phyloP scores from a whole-genome alignment of 805 yeast species.

The Lipomyces spencermartinsiae region DNA sequence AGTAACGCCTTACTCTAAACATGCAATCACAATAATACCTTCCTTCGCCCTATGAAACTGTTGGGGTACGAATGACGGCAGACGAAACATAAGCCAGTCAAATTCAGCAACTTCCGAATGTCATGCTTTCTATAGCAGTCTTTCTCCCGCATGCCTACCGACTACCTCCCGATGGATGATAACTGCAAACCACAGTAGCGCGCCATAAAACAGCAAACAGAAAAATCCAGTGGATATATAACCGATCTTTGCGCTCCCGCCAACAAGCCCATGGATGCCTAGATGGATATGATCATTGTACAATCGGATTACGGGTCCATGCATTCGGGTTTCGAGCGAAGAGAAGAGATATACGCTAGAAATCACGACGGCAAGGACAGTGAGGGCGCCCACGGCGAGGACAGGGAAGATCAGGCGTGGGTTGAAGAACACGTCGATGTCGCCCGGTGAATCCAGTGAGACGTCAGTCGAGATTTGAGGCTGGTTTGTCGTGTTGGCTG shows the following conservation, averaged over 20 bases:
- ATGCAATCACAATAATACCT: background rate
- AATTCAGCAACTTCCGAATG: background rate
- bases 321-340: constrained; percentile 4
- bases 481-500: background rate
- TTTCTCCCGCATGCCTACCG: background rate
- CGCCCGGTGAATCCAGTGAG: background rate
- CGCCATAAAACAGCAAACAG: constrained; percentile 18
- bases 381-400: constrained; percentile 12
- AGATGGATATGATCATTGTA: constrained; percentile 9
- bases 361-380: background rate
- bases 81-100: background rate
- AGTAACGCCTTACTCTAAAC: background rate
- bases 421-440: background rate
- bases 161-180: constrained; percentile 8
- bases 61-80: background rate
- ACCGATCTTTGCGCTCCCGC: background rate
- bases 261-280: background rate
- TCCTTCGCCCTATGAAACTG: background rate
- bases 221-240: background rate
- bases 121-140: background rate
- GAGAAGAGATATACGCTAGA: constrained; percentile 8
- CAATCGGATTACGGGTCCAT: constrained; percentile 5
- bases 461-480: background rate
- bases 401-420: constrained; percentile 15
- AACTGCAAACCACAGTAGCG: constrained; percentile 4